Base-by-base conservation (phyloP, 2,329 filamentous ascomycete species). In the Exophiala spinifera region DNA sequence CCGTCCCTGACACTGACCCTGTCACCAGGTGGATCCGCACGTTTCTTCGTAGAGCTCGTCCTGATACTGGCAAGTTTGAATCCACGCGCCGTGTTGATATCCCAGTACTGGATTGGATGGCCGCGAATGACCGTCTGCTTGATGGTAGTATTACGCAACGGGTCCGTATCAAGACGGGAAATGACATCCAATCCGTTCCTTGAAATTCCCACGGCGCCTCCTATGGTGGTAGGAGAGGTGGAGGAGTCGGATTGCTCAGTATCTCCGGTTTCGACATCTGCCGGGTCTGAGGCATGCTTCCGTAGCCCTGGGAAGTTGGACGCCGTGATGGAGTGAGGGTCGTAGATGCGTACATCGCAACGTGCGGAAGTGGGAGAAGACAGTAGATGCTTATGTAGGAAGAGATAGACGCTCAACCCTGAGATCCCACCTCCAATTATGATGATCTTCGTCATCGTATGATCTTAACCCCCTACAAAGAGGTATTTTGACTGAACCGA, bases 401-500 rank as follows among this genome's bases (percentile, higher is more conserved):
- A 65, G 8, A 75, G 66, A 50, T 75, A 76, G 36, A 64, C 64
- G 10, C 69, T 53, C 48, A 71, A 72, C 21, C 73, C 73, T 46
- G 66, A 65, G 53, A 76, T 74, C 28, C 72, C 74, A 13, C 64
- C 73, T n/a, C 74, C 74, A 34, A 76, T 63, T 13, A 76, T 74
- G 19, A 69, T 64, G 34, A 76, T 72, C 55, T 72, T 74, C 28
- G 49, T 50, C 55, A 53, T 56, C 15, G n/a, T 46, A 6, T 10
- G 17, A 19, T n/a, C n/a, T n/a, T n/a, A n/a, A n/a, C n/a, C 4
- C 28, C 11, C 28, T 10, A 31, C 4, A 31, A 10, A 10, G 23
- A 31, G 28, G 28, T 31, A 10, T 7, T 10, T 31, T 31, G 28
- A 10, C 28, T n/a, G n/a, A n/a, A n/a, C n/a, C n/a, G n/a, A n/a